Percentiles rank a stretch among this genome's conserved stretches.
Evolutionary conservation across 176 grass and related monocot genomes (phyloP).

Genomic region (Raddia distichophylla): DNA sequence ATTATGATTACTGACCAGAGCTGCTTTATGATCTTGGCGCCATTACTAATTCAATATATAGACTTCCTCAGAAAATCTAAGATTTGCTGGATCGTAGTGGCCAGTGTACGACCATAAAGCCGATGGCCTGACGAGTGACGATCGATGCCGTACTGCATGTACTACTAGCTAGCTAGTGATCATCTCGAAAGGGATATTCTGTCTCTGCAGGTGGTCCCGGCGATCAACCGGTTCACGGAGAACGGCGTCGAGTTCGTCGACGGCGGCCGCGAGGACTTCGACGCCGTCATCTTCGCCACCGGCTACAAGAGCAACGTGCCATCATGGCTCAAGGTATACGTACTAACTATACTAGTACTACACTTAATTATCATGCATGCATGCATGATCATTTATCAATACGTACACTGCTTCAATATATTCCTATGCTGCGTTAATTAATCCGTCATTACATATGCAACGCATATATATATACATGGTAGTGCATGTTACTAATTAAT

Average conservation of each 20-base stretch:
- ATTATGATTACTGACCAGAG: too few species aligned
- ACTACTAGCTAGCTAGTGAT: neutral
- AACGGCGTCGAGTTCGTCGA: conserved; percentile 62
- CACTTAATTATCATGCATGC: neutral
- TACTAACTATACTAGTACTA: neutral
- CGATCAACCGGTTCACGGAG: conserved; percentile 58
- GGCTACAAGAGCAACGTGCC: conserved; percentile 90
- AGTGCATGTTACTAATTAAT: neutral
- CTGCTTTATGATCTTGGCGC: neutral
- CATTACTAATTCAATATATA: neutral
- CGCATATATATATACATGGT: neutral
- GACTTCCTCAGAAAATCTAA: neutral
- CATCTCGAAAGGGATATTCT: conserved; percentile 17
- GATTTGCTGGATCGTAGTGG: neutral
- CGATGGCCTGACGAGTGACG: neutral
- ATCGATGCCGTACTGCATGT: neutral
- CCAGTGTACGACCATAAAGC: neutral
- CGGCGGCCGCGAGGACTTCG: conserved; percentile 58
- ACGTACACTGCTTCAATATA: too few species aligned
- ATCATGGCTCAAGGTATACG: conserved; percentile 86
- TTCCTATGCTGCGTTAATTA: neutral
- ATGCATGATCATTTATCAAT: too few species aligned
- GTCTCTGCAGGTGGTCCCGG: conserved; percentile 73
- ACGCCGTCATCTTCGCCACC: conserved; percentile 80
- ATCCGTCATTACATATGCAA: neutral